Percentiles rank a stretch among this genome's conserved stretches.
Evolutionary conservation across 2,329 filamentous ascomycete species (phyloP).

Genomic region (Nannizziopsis arthrosporioides): DNA sequence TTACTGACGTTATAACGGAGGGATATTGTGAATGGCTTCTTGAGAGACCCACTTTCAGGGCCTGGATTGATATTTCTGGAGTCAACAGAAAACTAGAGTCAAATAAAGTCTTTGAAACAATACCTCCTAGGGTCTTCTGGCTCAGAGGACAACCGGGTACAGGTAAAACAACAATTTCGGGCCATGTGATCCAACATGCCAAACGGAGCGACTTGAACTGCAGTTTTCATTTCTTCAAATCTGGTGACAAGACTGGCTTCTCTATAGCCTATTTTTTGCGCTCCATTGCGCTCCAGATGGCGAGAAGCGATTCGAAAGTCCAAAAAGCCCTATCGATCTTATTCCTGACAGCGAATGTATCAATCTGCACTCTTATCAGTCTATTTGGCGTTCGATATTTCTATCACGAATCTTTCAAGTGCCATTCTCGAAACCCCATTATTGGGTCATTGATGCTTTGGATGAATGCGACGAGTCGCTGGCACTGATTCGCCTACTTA

Average conservation of each 20-base stretch:
- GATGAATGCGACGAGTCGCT: constrained; percentile 21
- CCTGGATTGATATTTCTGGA: constrained; percentile 17
- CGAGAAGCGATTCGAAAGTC: constrained; percentile 18
- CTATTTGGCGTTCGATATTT: constrained; percentile 22
- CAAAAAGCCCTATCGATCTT: constrained; percentile 14
- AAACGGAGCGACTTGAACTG: constrained; percentile 18
- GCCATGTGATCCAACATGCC: constrained; percentile 19
- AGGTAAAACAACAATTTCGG: constrained; percentile 21
- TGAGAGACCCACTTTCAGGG: constrained; percentile 19
- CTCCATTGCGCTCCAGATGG: constrained; percentile 26
- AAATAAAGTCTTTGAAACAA: no score
- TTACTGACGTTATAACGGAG: constrained; percentile 17
- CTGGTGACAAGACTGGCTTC: constrained; percentile 16
- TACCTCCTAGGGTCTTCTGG: constrained; percentile 16
- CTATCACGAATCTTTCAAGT: constrained; percentile 18
- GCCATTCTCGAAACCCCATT: constrained; percentile 18
- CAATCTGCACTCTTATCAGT: constrained; percentile 18
- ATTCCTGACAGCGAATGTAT: constrained; percentile 17
- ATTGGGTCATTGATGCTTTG: constrained; percentile 27
- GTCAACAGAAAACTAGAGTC: constrained; percentile 4
- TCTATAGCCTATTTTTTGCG: constrained; percentile 17
- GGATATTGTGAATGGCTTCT: constrained; percentile 26
- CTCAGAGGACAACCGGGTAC: constrained; percentile 21
- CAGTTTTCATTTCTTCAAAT: constrained; percentile 23
- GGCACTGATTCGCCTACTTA: constrained; percentile 20